Conservation (phyloP, 768 basidiomycete genomes). For the Phylloporus sp. region DNA sequence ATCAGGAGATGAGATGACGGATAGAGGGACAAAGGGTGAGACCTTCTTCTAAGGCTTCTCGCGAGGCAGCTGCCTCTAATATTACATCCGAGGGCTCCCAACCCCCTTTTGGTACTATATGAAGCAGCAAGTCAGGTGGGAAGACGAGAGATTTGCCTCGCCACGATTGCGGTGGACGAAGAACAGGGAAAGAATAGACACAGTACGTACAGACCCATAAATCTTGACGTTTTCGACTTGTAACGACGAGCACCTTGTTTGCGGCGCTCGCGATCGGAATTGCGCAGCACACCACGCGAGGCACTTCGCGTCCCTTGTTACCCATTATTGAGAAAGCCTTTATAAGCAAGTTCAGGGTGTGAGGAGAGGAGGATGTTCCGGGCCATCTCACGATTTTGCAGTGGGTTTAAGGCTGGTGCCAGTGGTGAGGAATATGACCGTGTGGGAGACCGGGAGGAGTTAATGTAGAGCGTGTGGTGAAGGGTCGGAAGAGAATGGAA, state of each 20-base stretch:
- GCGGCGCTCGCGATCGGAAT: constrained; percentile 75
- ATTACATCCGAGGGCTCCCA: constrained; percentile 80
- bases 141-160: not conserved
- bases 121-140: constrained; percentile 7
- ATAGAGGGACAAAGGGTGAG: constrained; percentile 77
- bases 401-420: constrained; percentile 1
- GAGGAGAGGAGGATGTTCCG: not conserved
- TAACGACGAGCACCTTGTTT: constrained; percentile 78
- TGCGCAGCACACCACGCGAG: constrained; percentile 87
- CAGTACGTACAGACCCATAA: constrained; percentile 82
- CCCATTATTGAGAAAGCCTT: constrained; percentile 32
- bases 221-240: constrained; percentile 77
- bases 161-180: not conserved
- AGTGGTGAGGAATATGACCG: constrained; percentile 3
- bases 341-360: not conserved
- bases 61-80: constrained; percentile 83
- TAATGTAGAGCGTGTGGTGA: constrained; percentile 6
- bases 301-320: constrained; percentile 74
- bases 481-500: constrained; percentile 13
- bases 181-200: constrained; percentile 4
- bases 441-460: constrained; percentile 3
- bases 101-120: constrained; percentile 88
- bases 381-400: constrained; percentile 3
- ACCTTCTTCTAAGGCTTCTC: constrained; percentile 97
- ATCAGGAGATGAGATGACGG: constrained; percentile 72